phyloP scores from a whole-genome alignment of 306 rosid species.

The Vachellia pachyceras region DNA sequence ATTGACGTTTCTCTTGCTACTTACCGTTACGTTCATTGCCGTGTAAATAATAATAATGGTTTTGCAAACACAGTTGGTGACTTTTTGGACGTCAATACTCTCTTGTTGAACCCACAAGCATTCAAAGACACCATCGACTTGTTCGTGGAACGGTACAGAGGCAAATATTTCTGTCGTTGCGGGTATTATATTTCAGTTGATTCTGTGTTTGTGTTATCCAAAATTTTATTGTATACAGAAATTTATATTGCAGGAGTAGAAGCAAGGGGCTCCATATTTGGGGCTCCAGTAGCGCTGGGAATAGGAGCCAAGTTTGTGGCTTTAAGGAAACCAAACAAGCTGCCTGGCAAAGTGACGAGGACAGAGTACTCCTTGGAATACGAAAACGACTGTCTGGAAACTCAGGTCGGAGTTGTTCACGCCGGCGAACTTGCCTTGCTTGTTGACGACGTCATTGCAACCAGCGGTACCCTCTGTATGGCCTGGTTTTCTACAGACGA shows the following conservation, averaged over 20 bases:
- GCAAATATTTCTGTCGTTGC: not conserved
- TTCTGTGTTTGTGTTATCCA: too few species aligned
- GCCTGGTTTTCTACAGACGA: too few species aligned
- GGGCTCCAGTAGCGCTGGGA: not conserved
- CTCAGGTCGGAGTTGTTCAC: not conserved
- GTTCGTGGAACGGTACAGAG: not conserved
- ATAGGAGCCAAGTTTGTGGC: constrained; percentile 1
- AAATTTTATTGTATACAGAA: too few species aligned
- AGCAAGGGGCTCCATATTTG: not conserved
- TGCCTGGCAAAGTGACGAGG: not conserved
- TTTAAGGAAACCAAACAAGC: not conserved
- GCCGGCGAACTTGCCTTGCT: not conserved
- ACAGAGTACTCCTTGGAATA: not conserved
- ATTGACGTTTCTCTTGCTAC: not conserved
- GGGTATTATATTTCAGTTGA: not conserved
- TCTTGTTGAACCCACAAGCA: not conserved
- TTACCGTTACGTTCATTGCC: too few species aligned
- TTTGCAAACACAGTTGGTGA: not conserved
- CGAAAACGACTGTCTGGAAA: not conserved
- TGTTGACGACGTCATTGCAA: not conserved
- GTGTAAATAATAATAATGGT: not conserved
- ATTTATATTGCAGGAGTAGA: not conserved
- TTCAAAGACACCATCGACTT: not conserved
- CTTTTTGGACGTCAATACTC: not conserved
- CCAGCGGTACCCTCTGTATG: not conserved